Base-by-base conservation (phyloP, 352 stramenopile genomes). In the Phytophthora meadii region DNA sequence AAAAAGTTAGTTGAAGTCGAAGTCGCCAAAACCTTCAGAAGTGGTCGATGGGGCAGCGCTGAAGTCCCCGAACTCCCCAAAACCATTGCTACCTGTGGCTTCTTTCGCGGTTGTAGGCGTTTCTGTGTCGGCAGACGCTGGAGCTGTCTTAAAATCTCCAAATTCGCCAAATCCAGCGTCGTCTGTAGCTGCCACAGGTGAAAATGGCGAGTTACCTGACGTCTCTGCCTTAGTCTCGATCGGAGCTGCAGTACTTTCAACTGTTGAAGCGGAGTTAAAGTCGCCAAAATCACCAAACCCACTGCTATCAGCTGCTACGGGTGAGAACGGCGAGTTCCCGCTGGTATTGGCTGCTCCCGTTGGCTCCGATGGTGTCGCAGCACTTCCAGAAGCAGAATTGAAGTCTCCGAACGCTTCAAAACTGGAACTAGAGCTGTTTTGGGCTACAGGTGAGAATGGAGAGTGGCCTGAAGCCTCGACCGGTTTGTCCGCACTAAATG, bases 1-100 rank as follows among this genome's bases (percentile, higher is more conserved):
- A 36, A 39, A 68, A 68, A 61, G 36, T 73, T 65, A 71, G 17
- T 61, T 74, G 52, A 67, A 74, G 54, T 44, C 42, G 59, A 77
- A 73, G 60, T 61, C 48, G 27, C 47, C 30, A 28, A 55, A 62
- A 6, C 49, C 61, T 15, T 66, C 57, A 17, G 53, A 48, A 12
- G 28, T 44, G 11, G 61, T 41, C n/a, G 64, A 37, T 15, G 55
- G 52, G 27, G 65, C 69, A 57, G 66, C 61, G 27, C 47, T 61
- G 12, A 78, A 75, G 51, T 68, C 66, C 22, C 54, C 54, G 25
- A 74, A 72, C 10, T 27, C 63, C 22, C 37, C 56, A 2, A 69
- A 76, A 32, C 42, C 55, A 8, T 60, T 53, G 27, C 25, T 47
- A 8, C 53, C 56, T 12, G 7, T 63, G 2, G 49, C 19, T 32